A percentile compares a stretch with the other conserved stretches of the same genome.
These are phyloP conservation scores for Botryotinia globosa DNA, from an alignment of 2,329 filamentous ascomycete species.

Conservation along the genomic window DNA sequence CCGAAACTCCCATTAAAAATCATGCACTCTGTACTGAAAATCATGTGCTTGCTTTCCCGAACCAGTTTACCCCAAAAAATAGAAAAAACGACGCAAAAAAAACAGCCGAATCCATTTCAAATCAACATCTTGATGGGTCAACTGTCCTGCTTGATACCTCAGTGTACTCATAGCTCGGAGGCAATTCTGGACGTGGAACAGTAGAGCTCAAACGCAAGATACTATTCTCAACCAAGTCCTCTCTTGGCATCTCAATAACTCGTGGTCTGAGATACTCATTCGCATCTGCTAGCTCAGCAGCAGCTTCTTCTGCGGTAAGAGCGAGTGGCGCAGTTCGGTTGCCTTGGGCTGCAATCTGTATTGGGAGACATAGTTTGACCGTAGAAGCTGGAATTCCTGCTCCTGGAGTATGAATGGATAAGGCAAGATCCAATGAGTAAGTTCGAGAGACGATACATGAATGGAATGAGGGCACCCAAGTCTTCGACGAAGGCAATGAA, in stretches of 20 bases:
- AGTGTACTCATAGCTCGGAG: constrained; percentile 36
- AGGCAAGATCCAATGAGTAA: constrained; percentile 58
- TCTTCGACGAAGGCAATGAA: constrained; percentile 56
- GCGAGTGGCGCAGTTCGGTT: constrained; percentile 22
- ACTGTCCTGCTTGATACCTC: constrained; percentile 13
- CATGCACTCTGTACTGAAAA: not conserved
- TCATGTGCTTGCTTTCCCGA: not conserved
- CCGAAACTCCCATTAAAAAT: not conserved
- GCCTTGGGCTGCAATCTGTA: constrained; percentile 36
- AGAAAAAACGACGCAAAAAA: not conserved
- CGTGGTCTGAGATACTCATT: constrained; percentile 34
- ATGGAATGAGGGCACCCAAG: constrained; percentile 68
- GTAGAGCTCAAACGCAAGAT: constrained; percentile 24
- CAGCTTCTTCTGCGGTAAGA: constrained; percentile 28
- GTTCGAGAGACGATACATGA: constrained; percentile 63
- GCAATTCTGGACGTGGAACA: constrained; percentile 25
- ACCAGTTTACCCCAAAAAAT: not conserved
- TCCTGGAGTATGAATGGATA: constrained; percentile 53
- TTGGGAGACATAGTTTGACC: constrained; percentile 31
- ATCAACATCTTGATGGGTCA: constrained; percentile 26
- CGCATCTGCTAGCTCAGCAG: constrained; percentile 33
- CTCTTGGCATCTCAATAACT: constrained; percentile 33
- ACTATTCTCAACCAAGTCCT: constrained; percentile 32
- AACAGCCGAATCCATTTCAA: not conserved
- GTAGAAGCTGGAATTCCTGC: constrained; percentile 42